These are phyloP conservation scores for Amoeboaphelidium occidentale DNA, from an alignment of 371 early-diverging fungal genomes.

Conservation along the genomic window DNA sequence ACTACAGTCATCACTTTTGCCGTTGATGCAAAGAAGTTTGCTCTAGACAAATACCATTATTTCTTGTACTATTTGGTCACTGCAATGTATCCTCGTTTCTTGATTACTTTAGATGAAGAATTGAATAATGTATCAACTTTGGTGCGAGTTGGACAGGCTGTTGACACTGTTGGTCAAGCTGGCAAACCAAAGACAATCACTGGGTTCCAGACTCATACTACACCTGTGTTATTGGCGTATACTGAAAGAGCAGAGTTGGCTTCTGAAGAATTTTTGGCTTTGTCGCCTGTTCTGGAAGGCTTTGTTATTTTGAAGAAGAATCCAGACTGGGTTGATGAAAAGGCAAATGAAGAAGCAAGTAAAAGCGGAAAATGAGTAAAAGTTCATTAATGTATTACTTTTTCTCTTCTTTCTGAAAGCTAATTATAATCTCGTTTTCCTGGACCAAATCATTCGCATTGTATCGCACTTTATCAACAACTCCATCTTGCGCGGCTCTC, in stretches of 20 bases:
- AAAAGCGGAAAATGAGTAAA: neutral
- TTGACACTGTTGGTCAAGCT: conserved; percentile 96
- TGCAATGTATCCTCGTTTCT: conserved; percentile 89
- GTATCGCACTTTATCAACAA: conserved; percentile 24
- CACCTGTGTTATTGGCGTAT: conserved; percentile 87
- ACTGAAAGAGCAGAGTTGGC: conserved; percentile 93
- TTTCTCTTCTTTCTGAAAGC: conserved; percentile 17
- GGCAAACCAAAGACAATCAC: conserved; percentile 96
- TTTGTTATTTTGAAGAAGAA: conserved; percentile 87
- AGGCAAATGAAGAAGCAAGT: neutral
- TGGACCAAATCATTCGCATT: conserved; percentile 34
- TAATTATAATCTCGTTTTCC: conserved; percentile 32
- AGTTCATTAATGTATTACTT: conserved; percentile 6
- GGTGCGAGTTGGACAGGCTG: conserved; percentile 95
- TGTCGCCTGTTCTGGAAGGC: conserved; percentile 67
- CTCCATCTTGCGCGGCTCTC: conserved; percentile 30
- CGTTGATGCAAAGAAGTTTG: conserved; percentile 49
- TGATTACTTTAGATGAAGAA: conserved; percentile 73
- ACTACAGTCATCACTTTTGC: conserved; percentile 66
- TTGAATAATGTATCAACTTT: conserved; percentile 48
- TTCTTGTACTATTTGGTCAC: conserved; percentile 75
- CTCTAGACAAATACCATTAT: conserved; percentile 67
- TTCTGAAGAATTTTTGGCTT: conserved; percentile 71
- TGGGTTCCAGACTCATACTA: conserved; percentile 94
- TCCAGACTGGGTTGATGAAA: conserved; percentile 49